Evolutionary conservation across 495 filamentous ascomycete species (phyloP).

Genomic region (Penicillium argentinense): DNA sequence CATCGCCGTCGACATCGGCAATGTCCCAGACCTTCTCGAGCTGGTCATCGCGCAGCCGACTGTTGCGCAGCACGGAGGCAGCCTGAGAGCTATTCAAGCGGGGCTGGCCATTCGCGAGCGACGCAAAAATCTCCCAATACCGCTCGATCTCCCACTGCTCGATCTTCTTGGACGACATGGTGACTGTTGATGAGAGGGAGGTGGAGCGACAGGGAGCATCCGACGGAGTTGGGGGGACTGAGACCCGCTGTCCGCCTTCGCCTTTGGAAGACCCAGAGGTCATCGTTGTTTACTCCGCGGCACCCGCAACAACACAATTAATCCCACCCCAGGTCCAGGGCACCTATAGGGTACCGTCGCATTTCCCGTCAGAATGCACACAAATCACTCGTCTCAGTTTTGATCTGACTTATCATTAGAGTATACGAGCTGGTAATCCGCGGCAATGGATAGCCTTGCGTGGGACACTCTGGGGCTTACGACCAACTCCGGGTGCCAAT

Average conservation of each 20-base stretch:
- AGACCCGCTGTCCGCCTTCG: conserved; percentile 13
- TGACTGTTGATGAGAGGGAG: conserved; percentile 21
- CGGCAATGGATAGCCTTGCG: too few species aligned
- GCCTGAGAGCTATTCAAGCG: conserved; percentile 89
- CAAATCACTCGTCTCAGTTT: too few species aligned
- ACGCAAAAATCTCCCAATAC: conserved; percentile 98
- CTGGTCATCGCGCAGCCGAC: conserved; percentile 87
- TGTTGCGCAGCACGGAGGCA: conserved; percentile 94
- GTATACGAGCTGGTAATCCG: too few species aligned
- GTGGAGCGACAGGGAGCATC: conserved; percentile 18
- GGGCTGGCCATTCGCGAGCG: conserved; percentile 73
- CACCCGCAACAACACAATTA: too few species aligned
- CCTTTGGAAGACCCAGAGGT: conserved; percentile 24
- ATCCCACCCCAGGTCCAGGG: too few species aligned
- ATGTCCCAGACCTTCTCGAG: conserved; percentile 97
- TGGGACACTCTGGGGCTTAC: too few species aligned
- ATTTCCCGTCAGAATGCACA: too few species aligned
- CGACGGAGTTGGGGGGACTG: conserved; percentile 12
- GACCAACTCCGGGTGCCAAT: too few species aligned
- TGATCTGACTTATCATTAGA: too few species aligned
- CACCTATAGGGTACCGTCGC: too few species aligned
- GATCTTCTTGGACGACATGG: conserved; percentile 77
- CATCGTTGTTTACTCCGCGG: too few species aligned
- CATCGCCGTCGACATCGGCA: conserved; percentile 94
- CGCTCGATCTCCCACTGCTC: conserved; percentile 95